A percentile compares a stretch with the other conserved stretches of the same genome.
phyloP scores from a whole-genome alignment of 139 green algal genomes.

The Raphidocelis subcapitata region DNA sequence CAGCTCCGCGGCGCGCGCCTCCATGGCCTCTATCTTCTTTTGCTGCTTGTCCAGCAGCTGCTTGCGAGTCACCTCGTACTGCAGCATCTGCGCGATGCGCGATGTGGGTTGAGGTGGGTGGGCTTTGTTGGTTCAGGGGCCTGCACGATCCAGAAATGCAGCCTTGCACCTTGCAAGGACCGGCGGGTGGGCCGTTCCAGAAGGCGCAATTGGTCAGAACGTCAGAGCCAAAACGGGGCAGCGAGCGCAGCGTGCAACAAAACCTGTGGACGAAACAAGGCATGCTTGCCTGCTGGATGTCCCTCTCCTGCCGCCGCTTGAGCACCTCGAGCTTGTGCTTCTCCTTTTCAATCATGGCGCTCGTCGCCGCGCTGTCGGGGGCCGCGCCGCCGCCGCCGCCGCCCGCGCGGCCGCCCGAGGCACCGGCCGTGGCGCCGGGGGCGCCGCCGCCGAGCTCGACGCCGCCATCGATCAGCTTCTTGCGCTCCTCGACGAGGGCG shows the following conservation, averaged over 20 bases:
- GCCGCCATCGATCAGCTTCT: constrained; percentile 55
- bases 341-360: constrained; percentile 69
- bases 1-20: constrained; percentile 55
- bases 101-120: too few species aligned
- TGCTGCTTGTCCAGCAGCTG: constrained; percentile 69
- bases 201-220: too few species aligned
- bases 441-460: background rate
- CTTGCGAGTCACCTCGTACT: constrained; percentile 70
- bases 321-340: constrained; percentile 79
- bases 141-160: too few species aligned
- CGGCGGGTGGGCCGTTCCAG: too few species aligned
- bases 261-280: background rate
- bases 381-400: background rate
- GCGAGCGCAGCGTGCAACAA: background rate
- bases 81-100: constrained; percentile 53
- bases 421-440: background rate
- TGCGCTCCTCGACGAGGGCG: constrained; percentile 63
- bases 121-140: too few species aligned
- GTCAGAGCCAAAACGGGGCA: too few species aligned
- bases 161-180: too few species aligned
- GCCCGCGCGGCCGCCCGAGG: background rate
- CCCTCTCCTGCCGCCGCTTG: constrained; percentile 72
- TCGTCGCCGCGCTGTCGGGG: constrained; percentile 7
- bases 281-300: constrained; percentile 54
- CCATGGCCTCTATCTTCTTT: constrained; percentile 42